Percentiles rank a stretch among this genome's conserved stretches.
Evolutionary conservation across 2,329 filamentous ascomycete species (phyloP).

Genomic region (Verticillium alfalfae): DNA sequence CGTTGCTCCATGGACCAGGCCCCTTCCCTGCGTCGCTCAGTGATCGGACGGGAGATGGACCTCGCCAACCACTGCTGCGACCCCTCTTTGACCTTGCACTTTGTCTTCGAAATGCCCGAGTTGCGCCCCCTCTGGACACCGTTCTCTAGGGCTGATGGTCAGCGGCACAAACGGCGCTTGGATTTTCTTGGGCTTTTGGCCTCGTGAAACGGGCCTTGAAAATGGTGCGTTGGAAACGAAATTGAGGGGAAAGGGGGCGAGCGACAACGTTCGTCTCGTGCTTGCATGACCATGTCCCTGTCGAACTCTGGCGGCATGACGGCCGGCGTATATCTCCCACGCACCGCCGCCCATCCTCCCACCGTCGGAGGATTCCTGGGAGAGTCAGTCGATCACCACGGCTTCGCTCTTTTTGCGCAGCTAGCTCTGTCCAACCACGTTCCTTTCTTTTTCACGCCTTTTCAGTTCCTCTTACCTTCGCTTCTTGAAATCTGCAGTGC

Average conservation of each 20-base stretch:
- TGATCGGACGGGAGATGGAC: constrained; percentile 1
- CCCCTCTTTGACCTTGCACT: neutral
- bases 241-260: neutral
- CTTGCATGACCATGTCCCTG: neutral
- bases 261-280: neutral
- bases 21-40: constrained; percentile 1
- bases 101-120: neutral
- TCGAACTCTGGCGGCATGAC: neutral
- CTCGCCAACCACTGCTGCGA: neutral
- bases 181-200: neutral
- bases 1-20: neutral
- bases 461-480: constrained; percentile 10
- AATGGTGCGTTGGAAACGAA: neutral
- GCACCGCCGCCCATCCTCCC: neutral
- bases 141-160: neutral
- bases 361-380: neutral
- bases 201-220: neutral
- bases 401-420: constrained; percentile 13
- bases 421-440: constrained; percentile 9
- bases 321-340: neutral
- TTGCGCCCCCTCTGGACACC: neutral
- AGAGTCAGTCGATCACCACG: neutral
- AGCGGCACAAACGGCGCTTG: neutral
- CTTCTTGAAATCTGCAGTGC: constrained; percentile 22
- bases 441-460: constrained; percentile 5